Evolutionary conservation across 2,329 filamentous ascomycete species (phyloP), one percentile per base, ranked within the genome.

Genomic region (Exophiala lecanii-corni): DNA sequence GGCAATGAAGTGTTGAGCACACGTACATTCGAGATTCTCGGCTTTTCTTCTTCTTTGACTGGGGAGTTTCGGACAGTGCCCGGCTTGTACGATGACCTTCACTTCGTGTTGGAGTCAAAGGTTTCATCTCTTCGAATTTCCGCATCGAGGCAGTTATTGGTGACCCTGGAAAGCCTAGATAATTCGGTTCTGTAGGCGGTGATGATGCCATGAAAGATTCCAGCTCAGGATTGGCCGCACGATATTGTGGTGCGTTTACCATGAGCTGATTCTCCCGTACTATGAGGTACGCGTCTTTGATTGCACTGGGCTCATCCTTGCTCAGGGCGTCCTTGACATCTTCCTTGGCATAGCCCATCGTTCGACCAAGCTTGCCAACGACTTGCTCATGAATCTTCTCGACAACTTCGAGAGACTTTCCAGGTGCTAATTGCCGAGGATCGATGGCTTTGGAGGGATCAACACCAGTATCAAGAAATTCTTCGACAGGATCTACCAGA

Each of bases 281-380:
- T 63, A 98, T 98, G 68, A 96, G 82, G 69, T 97, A 98, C 1
- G 92, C 92, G 67, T 98, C 92, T 69, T 98, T 98, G 73, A 98
- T 96, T 9, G 92, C 89, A 45, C 89, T 97, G 9, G 92, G 92
- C 63, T 98, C 92, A 40, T 92, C 82, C 43, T 88, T 89, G 58
- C 85, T 84, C 50, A 98, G 72, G 16, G 92, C 91, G 65, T 97
- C 92, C 61, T 96, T 86, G 40, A 98, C 91, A 70, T 98, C 92
- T 49, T 84, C 84, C 62, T 87, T 91, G 25, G 85, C 89, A 62
- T 98, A 98, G 47, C 92, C 92, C 89, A 98, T 97, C 1, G 89
- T 96, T 69, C 91, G 92, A 59, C 91, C 92, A 40, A 98, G 84
- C 72, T 97, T 97, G 47, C 89, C 85, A 4, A 94, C 91, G 3